Conservation (phyloP, 768 basidiomycete genomes). For the Pleurotus citrinopileatus region DNA sequence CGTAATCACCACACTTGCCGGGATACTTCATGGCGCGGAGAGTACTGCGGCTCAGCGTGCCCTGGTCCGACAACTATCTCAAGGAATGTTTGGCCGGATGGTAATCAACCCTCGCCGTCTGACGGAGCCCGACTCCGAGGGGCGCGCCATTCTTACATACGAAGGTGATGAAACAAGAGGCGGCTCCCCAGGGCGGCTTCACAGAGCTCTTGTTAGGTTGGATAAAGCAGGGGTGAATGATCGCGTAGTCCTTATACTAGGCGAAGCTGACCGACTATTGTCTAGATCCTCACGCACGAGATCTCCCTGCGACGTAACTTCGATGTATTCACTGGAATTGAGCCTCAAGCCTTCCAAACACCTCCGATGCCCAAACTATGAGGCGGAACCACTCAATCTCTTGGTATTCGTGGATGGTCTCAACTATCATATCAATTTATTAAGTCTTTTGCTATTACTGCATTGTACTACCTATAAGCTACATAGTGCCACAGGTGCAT, state of each 20-base stretch:
- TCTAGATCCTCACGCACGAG: constrained; percentile 43
- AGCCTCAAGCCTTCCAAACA: constrained; percentile 25
- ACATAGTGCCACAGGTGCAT: neutral
- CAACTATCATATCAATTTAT: neutral
- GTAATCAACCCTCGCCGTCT: constrained; percentile 50
- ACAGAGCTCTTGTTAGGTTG: constrained; percentile 51
- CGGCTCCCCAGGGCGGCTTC: constrained; percentile 54
- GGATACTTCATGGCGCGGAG: constrained; percentile 40
- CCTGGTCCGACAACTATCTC: constrained; percentile 43
- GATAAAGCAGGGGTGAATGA: constrained; percentile 50
- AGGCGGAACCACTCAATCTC: neutral
- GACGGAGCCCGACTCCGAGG: constrained; percentile 36
- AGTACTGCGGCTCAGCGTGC: constrained; percentile 45
- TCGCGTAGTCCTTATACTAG: neutral
- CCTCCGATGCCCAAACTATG: constrained; percentile 27
- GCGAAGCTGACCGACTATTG: constrained; percentile 2
- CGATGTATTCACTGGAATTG: constrained; percentile 58
- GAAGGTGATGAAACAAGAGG: constrained; percentile 72
- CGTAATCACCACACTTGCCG: constrained; percentile 58
- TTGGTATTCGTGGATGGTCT: neutral
- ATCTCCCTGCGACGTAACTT: constrained; percentile 61
- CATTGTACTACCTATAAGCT: neutral
- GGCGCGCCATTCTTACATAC: constrained; percentile 51
- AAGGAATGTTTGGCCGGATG: constrained; percentile 58
- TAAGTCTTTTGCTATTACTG: neutral